These are phyloP conservation scores for Populus euphratica DNA, from an alignment of 345 rosid species.

Conservation along the genomic window DNA sequence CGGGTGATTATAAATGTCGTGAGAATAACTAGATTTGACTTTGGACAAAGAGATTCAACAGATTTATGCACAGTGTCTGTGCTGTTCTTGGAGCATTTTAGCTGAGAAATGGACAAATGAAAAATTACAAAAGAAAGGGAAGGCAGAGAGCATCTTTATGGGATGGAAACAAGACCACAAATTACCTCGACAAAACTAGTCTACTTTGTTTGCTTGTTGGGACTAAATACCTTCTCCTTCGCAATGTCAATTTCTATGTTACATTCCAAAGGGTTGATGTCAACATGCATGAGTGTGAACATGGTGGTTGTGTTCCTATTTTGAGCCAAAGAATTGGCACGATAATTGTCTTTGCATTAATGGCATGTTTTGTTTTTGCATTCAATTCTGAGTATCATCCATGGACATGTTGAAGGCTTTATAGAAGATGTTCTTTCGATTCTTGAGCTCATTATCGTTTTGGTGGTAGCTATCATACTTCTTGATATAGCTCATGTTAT, in stretches of 20 bases:
- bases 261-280: not conserved
- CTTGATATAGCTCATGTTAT: no score
- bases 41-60: not conserved
- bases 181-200: not conserved
- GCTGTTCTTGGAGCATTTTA: not conserved
- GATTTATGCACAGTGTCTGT: not conserved
- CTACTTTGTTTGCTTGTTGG: not conserved
- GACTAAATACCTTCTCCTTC: not conserved
- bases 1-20: not conserved
- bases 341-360: not conserved
- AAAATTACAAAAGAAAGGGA: not conserved
- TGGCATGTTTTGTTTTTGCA: not conserved
- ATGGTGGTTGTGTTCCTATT: not conserved
- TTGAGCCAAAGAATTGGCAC: not conserved
- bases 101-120: slow-evolving; percentile 1
- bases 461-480: no score
- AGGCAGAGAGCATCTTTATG: not conserved
- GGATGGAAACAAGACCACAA: not conserved
- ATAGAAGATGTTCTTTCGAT: not conserved
- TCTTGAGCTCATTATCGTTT: not conserved
- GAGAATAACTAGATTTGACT: not conserved
- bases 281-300: not conserved
- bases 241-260: not conserved
- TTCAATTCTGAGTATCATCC: not conserved
- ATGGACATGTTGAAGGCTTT: not conserved